Conservation (phyloP, 2,329 filamentous ascomycete genomes). For the Alternaria atra region DNA sequence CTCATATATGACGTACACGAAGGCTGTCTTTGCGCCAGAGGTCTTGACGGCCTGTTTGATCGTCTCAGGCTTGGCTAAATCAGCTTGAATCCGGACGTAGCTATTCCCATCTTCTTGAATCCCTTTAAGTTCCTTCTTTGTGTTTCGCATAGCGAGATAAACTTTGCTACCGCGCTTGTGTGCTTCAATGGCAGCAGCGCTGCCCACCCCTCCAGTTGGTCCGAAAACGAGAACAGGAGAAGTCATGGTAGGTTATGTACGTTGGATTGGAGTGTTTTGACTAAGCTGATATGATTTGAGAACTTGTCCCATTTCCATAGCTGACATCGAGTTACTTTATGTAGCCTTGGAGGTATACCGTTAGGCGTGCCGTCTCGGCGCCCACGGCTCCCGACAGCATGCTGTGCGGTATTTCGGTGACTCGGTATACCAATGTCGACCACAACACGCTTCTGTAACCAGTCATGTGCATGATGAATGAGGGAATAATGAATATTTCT, state of each 20-base stretch:
- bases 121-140: slow-evolving; percentile 54
- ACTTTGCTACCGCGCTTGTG: slow-evolving; percentile 55
- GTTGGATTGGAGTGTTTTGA: neutral
- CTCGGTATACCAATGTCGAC: neutral
- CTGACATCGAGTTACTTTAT: neutral
- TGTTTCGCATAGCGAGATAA: slow-evolving; percentile 59
- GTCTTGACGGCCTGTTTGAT: slow-evolving; percentile 53
- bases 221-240: slow-evolving; percentile 56
- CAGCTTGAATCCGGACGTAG: slow-evolving; percentile 55
- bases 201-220: slow-evolving; percentile 59
- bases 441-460: neutral
- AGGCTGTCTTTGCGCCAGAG: slow-evolving; percentile 58
- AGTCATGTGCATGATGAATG: neutral
- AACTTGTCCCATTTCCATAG: neutral
- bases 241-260: neutral
- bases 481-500: neutral
- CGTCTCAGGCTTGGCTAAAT: slow-evolving; percentile 55
- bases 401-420: neutral
- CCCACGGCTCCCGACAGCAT: neutral
- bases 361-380: neutral
- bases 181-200: slow-evolving; percentile 52
- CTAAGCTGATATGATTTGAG: neutral
- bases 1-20: slow-evolving; percentile 56
- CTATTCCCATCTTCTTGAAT: slow-evolving; percentile 41
- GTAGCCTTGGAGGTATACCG: neutral